phyloP scores from a whole-genome alignment of 2,329 filamentous ascomycete species.

The Colletotrichum sp. region DNA sequence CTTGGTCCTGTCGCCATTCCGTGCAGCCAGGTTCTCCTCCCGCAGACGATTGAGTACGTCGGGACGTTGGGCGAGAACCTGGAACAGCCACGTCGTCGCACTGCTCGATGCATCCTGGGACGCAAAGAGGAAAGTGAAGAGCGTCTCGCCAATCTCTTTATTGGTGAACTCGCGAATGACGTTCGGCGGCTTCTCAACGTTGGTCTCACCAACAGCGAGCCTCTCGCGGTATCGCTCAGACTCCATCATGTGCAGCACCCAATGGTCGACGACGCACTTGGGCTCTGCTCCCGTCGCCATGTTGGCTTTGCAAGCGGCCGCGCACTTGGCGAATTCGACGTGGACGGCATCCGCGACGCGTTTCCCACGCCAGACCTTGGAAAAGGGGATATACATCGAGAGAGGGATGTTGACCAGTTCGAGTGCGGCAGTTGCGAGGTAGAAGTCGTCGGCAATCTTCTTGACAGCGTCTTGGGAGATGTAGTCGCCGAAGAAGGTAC shows the following conservation, averaged over 20 bases:
- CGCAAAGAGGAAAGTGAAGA: conserved; percentile 60
- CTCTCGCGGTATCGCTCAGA: conserved; percentile 70
- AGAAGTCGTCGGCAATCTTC: conserved; percentile 80
- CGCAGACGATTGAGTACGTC: conserved; percentile 51
- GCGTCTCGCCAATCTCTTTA: conserved; percentile 52
- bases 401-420: conserved; percentile 80
- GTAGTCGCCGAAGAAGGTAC: conserved; percentile 82
- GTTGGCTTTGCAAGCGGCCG: conserved; percentile 72
- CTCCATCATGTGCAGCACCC: conserved; percentile 77
- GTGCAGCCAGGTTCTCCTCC: conserved; percentile 49
- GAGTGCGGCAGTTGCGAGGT: conserved; percentile 76
- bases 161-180: conserved; percentile 56
- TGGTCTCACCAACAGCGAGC: conserved; percentile 59
- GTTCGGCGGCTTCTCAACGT: conserved; percentile 47
- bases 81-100: conserved; percentile 58
- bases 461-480: conserved; percentile 74
- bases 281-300: conserved; percentile 73
- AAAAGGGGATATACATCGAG: conserved; percentile 74
- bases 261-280: conserved; percentile 78
- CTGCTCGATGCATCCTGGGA: conserved; percentile 59
- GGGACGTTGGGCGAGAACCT: conserved; percentile 54
- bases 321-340: conserved; percentile 72
- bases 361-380: conserved; percentile 79
- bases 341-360: conserved; percentile 75
- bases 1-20: conserved; percentile 44